Evolutionary conservation across 805 yeast species (phyloP).

Genomic region (Candida michaelii): DNA sequence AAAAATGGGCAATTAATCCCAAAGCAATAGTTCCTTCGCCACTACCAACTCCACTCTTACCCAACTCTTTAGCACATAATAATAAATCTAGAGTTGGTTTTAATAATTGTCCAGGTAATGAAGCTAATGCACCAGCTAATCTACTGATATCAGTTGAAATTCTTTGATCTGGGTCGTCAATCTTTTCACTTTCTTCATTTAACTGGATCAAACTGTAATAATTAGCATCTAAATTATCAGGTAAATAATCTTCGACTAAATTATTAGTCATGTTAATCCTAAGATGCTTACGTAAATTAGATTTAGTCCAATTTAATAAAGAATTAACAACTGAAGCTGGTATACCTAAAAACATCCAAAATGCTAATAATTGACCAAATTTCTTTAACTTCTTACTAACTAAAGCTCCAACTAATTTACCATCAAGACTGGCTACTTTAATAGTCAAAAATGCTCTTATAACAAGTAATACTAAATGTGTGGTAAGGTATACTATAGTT

Average conservation of each 20-base stretch:
- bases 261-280: constrained; percentile 64
- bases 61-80: constrained; percentile 75
- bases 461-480: constrained; percentile 62
- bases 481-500: constrained; percentile 36
- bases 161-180: constrained; percentile 79
- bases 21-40: constrained; percentile 78
- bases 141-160: constrained; percentile 78
- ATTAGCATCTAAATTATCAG: constrained; percentile 65
- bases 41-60: constrained; percentile 62
- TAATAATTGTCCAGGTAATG: constrained; percentile 77
- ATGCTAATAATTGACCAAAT: constrained; percentile 60
- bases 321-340: constrained; percentile 86
- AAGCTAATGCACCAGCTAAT: constrained; percentile 67
- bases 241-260: constrained; percentile 69
- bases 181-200: constrained; percentile 41
- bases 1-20: constrained; percentile 77
- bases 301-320: constrained; percentile 59
- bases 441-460: constrained; percentile 72
- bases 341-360: constrained; percentile 82
- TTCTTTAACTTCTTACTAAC: constrained; percentile 66
- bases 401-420: constrained; percentile 76
- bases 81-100: constrained; percentile 80
- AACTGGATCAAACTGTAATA: constrained; percentile 71
- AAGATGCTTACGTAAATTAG: constrained; percentile 55
- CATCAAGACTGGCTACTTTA: constrained; percentile 84